A percentile compares a stretch with the other conserved stretches of the same genome.
phyloP scores from a whole-genome alignment of 1,139 yeast genomes.

The Sporopachydermia cereana region DNA sequence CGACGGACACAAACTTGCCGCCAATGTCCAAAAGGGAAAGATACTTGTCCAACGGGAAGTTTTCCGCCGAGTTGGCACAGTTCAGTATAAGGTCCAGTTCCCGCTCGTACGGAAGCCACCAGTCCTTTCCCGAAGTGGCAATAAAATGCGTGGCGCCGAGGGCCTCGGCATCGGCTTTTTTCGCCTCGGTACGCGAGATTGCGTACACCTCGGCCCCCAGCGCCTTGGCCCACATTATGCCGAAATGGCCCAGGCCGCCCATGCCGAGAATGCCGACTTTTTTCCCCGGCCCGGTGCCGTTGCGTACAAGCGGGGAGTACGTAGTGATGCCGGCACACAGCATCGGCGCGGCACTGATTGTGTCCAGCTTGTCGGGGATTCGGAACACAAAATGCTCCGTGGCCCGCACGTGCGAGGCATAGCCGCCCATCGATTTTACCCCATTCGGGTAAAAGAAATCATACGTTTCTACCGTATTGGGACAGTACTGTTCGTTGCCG shows the following conservation, averaged over 20 bases:
- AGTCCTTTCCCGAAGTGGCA: slow-evolving; percentile 26
- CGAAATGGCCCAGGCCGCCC: slow-evolving; percentile 55
- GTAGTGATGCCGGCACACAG: slow-evolving; percentile 44
- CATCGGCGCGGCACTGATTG: slow-evolving; percentile 36
- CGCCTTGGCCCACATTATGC: slow-evolving; percentile 43
- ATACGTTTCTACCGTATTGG: slow-evolving; percentile 30
- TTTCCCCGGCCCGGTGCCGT: slow-evolving; percentile 28
- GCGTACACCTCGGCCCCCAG: slow-evolving; percentile 47
- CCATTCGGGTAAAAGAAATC: slow-evolving; percentile 31
- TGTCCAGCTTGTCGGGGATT: slow-evolving; percentile 34
- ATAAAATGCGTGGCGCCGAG: slow-evolving; percentile 43
- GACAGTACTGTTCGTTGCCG: slow-evolving; percentile 38
- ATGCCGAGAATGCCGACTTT: slow-evolving; percentile 45
- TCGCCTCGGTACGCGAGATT: slow-evolving; percentile 37
- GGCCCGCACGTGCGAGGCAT: slow-evolving; percentile 37
- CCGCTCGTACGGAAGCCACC: slow-evolving; percentile 27
- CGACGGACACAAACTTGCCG: slow-evolving; percentile 42
- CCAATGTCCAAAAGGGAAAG: slow-evolving; percentile 30
- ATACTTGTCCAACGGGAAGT: slow-evolving; percentile 27
- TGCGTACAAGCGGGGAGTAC: slow-evolving; percentile 38
- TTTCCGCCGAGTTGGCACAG: slow-evolving; percentile 38
- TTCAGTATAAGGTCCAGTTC: slow-evolving; percentile 35
- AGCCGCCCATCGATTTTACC: slow-evolving; percentile 42
- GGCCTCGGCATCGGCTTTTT: slow-evolving; percentile 38
- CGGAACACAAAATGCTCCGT: slow-evolving; percentile 37